Evolutionary conservation across 306 rosid species (phyloP).

Genomic region (Medicago lupulina): DNA sequence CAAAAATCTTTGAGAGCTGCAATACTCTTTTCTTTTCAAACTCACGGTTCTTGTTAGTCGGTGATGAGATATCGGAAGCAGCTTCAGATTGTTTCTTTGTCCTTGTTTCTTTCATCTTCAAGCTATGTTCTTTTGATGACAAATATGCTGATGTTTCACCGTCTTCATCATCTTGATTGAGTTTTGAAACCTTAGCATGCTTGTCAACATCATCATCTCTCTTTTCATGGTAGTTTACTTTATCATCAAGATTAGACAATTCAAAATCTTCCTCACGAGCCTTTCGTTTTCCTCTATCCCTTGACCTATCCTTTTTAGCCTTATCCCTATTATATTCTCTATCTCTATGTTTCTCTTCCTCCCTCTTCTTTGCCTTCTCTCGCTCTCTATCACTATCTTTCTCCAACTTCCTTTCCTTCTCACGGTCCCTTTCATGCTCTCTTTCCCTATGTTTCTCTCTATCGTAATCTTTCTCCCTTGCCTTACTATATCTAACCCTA

Average conservation of each 20-base stretch:
- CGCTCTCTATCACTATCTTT: constrained; percentile 53
- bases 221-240: too few species aligned
- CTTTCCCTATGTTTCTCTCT: constrained; percentile 57
- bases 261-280: constrained; percentile 58
- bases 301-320: constrained; percentile 27
- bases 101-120: constrained; percentile 41
- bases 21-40: too few species aligned
- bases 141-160: constrained; percentile 47
- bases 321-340: constrained; percentile 23
- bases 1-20: too few species aligned
- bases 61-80: too few species aligned
- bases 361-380: constrained; percentile 66
- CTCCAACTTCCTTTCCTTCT: too few species aligned
- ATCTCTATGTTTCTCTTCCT: constrained; percentile 53
- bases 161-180: constrained; percentile 8
- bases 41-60: too few species aligned
- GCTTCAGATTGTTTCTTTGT: too few species aligned
- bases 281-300: constrained; percentile 59
- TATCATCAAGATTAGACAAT: constrained; percentile 39
- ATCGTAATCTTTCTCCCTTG: constrained; percentile 75
- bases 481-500: constrained; percentile 62
- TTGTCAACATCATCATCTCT: constrained; percentile 30
- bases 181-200: constrained; percentile 44
- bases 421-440: too few species aligned
- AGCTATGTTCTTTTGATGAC: constrained; percentile 63